Percentiles rank a stretch among this genome's conserved stretches.
These are phyloP conservation scores for Knoxdaviesia capensis DNA, from an alignment of 2,329 filamentous ascomycete genomes.

Conservation along the genomic window DNA sequence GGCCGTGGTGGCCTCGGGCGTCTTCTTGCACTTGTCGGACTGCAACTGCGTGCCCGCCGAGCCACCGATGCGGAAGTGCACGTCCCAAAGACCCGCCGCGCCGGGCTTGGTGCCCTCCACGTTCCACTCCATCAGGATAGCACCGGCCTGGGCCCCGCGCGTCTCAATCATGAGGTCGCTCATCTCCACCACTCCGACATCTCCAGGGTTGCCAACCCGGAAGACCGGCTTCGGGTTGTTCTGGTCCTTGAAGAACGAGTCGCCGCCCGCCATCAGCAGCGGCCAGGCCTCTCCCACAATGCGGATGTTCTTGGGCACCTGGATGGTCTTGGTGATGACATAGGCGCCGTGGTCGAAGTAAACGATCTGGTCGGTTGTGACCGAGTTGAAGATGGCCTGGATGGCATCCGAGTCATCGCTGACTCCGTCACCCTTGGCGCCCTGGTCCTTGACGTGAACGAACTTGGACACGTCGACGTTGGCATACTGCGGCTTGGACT, in stretches of 20 bases:
- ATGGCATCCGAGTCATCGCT: slow-evolving; percentile 78
- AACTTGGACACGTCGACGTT: slow-evolving; percentile 46
- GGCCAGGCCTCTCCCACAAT: slow-evolving; percentile 89
- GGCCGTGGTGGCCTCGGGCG: slow-evolving; percentile 37
- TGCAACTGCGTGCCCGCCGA: slow-evolving; percentile 68
- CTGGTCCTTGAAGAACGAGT: slow-evolving; percentile 49
- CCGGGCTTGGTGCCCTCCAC: slow-evolving; percentile 47
- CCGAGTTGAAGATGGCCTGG: slow-evolving; percentile 54
- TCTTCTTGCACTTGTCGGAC: slow-evolving; percentile 61
- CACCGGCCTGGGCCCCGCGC: slow-evolving; percentile 63
- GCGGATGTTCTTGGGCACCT: slow-evolving; percentile 58
- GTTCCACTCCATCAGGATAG: slow-evolving; percentile 86
- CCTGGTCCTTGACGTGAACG: slow-evolving; percentile 61
- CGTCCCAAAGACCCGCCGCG: slow-evolving; percentile 72
- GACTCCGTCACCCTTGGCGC: slow-evolving; percentile 70
- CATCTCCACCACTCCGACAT: slow-evolving; percentile 67
- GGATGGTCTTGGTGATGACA: slow-evolving; percentile 47
- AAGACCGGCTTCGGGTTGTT: slow-evolving; percentile 66
- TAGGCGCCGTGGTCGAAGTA: slow-evolving; percentile 64
- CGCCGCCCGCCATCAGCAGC: slow-evolving; percentile 64
- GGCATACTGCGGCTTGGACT: slow-evolving; percentile 79
- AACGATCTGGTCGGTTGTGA: slow-evolving; percentile 41
- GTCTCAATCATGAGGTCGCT: slow-evolving; percentile 76
- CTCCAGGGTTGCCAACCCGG: slow-evolving; percentile 60
- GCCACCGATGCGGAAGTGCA: slow-evolving; percentile 87